Evolutionary conservation across 371 early-diverging fungal genomes (phyloP).

Genomic region (Apophysomyces ossiformis): DNA sequence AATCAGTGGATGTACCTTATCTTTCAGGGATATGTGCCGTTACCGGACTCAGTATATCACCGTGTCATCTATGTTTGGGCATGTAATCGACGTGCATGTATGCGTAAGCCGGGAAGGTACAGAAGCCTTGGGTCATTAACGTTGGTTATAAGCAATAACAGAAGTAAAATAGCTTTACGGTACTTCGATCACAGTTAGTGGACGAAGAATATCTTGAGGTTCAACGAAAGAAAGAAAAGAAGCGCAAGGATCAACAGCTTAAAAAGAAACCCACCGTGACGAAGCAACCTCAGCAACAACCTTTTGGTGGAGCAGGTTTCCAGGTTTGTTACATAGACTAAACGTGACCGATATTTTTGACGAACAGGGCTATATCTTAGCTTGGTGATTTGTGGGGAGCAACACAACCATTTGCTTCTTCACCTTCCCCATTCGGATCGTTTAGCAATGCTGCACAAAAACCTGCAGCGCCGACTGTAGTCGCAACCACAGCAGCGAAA

Average conservation of each 20-base stretch:
- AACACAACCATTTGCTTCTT: constrained; percentile 22
- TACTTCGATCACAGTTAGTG: constrained; percentile 67
- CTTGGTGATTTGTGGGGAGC: constrained; percentile 53
- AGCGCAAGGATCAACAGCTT: constrained; percentile 42
- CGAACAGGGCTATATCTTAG: constrained; percentile 12
- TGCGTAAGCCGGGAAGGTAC: constrained; percentile 72
- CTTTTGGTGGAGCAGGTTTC: constrained; percentile 41
- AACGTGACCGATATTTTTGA: neutral
- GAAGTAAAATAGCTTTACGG: constrained; percentile 54
- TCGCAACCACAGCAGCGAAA: constrained; percentile 14
- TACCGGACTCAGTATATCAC: constrained; percentile 74
- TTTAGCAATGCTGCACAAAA: constrained; percentile 18
- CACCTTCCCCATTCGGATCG: constrained; percentile 33
- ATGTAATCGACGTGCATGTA: constrained; percentile 74
- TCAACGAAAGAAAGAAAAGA: constrained; percentile 50
- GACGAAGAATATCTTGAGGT: constrained; percentile 68
- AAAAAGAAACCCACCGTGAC: constrained; percentile 37
- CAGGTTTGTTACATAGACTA: constrained; percentile 16
- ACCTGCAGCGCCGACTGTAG: neutral
- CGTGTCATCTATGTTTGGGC: constrained; percentile 81
- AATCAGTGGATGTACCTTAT: constrained; percentile 63
- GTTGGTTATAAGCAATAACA: constrained; percentile 1
- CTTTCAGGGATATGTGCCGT: constrained; percentile 76
- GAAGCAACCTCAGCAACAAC: constrained; percentile 19
- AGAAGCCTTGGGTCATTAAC: constrained; percentile 9